Evolutionary conservation across 1,284 basidiomycete species (phyloP), one percentile per base, ranked within the genome.

Genomic region (Pseudozyma tsukubaensis): DNA sequence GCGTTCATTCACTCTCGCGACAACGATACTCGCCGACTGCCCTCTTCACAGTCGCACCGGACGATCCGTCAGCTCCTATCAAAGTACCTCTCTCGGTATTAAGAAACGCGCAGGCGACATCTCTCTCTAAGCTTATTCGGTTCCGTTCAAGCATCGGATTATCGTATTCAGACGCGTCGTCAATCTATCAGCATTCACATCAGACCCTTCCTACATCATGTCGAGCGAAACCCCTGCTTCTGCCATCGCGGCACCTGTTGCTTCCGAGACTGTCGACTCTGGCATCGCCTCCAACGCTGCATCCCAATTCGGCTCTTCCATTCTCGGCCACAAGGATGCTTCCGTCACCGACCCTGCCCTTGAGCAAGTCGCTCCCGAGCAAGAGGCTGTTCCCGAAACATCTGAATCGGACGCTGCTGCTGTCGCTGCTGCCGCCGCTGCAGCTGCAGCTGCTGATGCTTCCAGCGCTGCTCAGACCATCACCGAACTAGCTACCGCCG

Each of bases 401-500:
- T 32, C 56, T 1, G 49, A 57, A 35, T 54, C 51, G 29, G 57
- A 61, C 40, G 59, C 50, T 21, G 58, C 64, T 40, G 64, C 58
- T 29, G 65, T 49, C 1, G 60, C 60, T 55, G 56, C 54, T 19
- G 58, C 58, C 16, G 56, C 66, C 37, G 57, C 59, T 11, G 65
- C 59, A 6, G 66, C 66, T 58, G 59, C 65, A n/a, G 68, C 68
- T 37, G 62, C 69, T 34, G 69, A 72, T 56, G 69, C 69, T 29
- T 72, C 69, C 35, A 62, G 55, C 12, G 69, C 69, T 8, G 69
- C 69, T 44, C 69, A 72, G 50, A 72, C 69, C 49, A 72, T 72
- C 56, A 67, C 69, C 48, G 59, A 72, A 24, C 50, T 72, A 4
- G 69, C 69, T 29, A 62, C 69, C 16, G 69, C 69, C n/a, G 69